Percentiles rank a stretch among this genome's conserved stretches.
Evolutionary conservation across 257 asterid genomes (phyloP).

Genomic region (Plantago elongata): DNA sequence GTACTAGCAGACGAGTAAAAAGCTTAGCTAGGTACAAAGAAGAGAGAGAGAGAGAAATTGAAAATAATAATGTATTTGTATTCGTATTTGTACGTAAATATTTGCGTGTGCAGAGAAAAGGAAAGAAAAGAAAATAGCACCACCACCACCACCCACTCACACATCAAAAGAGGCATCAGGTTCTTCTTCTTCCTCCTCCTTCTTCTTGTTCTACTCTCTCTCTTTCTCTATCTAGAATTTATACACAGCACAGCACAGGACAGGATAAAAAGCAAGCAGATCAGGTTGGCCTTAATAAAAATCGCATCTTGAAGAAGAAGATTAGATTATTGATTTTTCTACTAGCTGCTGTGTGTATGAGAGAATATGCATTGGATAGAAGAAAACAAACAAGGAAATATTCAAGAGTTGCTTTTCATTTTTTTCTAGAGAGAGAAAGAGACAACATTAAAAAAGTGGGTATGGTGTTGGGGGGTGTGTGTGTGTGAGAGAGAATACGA

Average conservation of each 20-base stretch:
- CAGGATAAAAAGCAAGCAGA: not conserved
- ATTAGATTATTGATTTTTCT: conserved; percentile 3
- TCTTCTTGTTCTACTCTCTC: conserved; percentile 31
- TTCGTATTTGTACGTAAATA: conserved; percentile 4
- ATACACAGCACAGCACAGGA: no score
- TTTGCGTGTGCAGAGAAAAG: conserved; percentile 15
- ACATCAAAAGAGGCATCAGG: conserved; percentile 77
- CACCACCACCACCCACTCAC: conserved; percentile 75
- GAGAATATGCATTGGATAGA: conserved; percentile 25
- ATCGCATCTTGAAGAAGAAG: no score
- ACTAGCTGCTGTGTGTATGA: conserved; percentile 25
- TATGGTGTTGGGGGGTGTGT: no score
- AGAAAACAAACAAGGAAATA: conserved; percentile 19
- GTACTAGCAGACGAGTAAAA: conserved; percentile 12
- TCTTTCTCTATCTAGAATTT: no score
- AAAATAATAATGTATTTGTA: conserved; percentile 9
- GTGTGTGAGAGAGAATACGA: no score
- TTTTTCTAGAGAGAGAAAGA: conserved; percentile 12
- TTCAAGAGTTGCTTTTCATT: not conserved
- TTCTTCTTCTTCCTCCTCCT: conserved; percentile 25
- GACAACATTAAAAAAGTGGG: conserved; percentile 24
- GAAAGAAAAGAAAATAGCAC: conserved; percentile 24
- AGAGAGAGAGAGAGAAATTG: not conserved
- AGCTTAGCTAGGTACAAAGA: conserved; percentile 8
- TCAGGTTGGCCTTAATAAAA: no score